These are phyloP conservation scores for Zasmidium angulare DNA, from an alignment of 2,329 filamentous ascomycete genomes.

Conservation along the genomic window DNA sequence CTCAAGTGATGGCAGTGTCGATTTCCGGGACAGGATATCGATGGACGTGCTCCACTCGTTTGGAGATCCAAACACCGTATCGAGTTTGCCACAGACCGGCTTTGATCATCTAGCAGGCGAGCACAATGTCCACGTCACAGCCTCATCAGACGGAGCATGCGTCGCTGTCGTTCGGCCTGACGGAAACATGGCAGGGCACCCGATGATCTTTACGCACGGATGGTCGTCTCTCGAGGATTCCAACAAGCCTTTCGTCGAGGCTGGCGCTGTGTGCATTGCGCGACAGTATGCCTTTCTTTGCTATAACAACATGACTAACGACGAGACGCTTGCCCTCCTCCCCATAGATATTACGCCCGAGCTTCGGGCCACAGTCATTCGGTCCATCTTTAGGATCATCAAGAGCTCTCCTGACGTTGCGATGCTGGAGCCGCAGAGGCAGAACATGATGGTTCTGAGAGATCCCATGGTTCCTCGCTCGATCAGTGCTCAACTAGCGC, in stretches of 20 bases:
- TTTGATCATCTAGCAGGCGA: constrained; percentile 69
- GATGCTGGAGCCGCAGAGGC: constrained; percentile 61
- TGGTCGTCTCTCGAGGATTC: constrained; percentile 33
- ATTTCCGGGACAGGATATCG: constrained; percentile 74
- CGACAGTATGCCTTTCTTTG: constrained; percentile 33
- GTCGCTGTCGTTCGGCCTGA: constrained; percentile 46
- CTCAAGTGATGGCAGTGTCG: constrained; percentile 77
- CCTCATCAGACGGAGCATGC: constrained; percentile 51
- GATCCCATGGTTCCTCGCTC: constrained; percentile 73
- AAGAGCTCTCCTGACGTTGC: constrained; percentile 80
- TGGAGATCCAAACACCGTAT: constrained; percentile 64
- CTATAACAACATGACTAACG: constrained; percentile 48
- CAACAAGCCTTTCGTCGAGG: constrained; percentile 28
- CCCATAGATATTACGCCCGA: constrained; percentile 51
- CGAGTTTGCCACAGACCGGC: constrained; percentile 72
- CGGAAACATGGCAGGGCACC: constrained; percentile 38
- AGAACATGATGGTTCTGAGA: constrained; percentile 60
- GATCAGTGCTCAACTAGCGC: constrained; percentile 73
- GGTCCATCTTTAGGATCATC: constrained; percentile 67
- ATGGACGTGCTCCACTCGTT: constrained; percentile 66
- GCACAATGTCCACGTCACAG: constrained; percentile 48
- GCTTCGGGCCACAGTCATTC: constrained; percentile 60
- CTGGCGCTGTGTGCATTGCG: constrained; percentile 35
- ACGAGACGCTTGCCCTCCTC: constrained; percentile 50
- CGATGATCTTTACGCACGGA: constrained; percentile 29